Base-by-base conservation (phyloP, 208 protist genomes). In the Trypanosomatidae sp. region DNA sequence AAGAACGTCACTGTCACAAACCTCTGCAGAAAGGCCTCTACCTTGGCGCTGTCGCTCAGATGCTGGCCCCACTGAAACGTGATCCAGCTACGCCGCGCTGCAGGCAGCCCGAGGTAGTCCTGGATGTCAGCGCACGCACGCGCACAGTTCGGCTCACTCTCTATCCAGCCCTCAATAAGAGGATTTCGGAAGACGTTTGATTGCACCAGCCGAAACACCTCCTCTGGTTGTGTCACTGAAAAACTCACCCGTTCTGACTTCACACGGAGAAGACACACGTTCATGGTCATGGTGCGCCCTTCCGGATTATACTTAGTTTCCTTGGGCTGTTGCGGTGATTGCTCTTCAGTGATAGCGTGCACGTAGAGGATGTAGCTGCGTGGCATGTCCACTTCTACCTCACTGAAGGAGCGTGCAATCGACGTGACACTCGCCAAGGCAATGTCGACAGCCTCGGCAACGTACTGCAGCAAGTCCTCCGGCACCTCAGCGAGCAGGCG, bases 171-270 rank as follows among this genome's bases (percentile, higher is more conserved):
- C 77, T 97, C 92, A 70, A 95, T 92, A 8, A 91, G 71, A 3
- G 92, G 92, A 56, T 97, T 88, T 41, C 92, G 88, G 73, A 88
- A 97, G 52, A 95, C 87, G 72, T 81, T 79, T 22, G 92, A 94
- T 55, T 91, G 84, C 41, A 91, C 81, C 49, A 97, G 84, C 28
- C 80, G 71, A 43, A 91, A 70, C 50, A 93, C 88, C 49, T 95
- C 87, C 25, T 79, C 75, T 4, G 84, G 70, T 58, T 81, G 71
- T 28, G 88, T 89, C 39, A 91, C 88, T 22, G 55, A 68, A 62
- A 95, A 91, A 60, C 82, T 73, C 52, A 93, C 87, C 44, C 83
- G 62, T 25, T 80, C 85, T 2, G 84, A 66, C 33, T 79, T 80
- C 46, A 88, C 80, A n/a, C 80, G 77, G 41, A 77, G 67, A 19